Evolutionary conservation across 352 stramenopile genomes (phyloP).

Genomic region (Phytophthora meadii): DNA sequence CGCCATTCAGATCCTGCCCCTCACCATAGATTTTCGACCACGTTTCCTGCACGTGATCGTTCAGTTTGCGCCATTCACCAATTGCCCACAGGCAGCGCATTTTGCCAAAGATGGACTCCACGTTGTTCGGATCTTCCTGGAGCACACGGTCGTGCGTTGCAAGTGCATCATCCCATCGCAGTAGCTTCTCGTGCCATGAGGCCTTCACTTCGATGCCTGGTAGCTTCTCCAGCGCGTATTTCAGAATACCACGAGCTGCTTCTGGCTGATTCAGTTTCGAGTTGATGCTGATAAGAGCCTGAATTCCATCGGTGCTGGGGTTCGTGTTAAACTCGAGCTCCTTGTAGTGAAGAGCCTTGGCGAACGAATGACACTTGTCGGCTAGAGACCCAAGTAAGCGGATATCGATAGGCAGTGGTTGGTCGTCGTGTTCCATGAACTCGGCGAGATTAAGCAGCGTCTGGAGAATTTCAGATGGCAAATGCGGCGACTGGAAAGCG

Average conservation of each 20-base stretch:
- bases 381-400: constrained; percentile 96
- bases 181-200: constrained; percentile 98
- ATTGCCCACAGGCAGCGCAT: constrained; percentile 99
- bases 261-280: constrained; percentile 97
- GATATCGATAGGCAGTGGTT: constrained; percentile 98
- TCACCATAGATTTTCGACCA: constrained; percentile 89
- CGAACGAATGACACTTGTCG: constrained; percentile 98
- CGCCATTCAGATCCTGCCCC: constrained; percentile 43
- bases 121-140: constrained; percentile 76
- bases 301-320: constrained; percentile 93
- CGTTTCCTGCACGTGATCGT: constrained; percentile 92
- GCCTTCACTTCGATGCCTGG: constrained; percentile 92
- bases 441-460: constrained; percentile 98
- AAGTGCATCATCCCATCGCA: constrained; percentile 97
- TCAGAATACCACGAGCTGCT: constrained; percentile 98
- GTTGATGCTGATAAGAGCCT: constrained; percentile 99
- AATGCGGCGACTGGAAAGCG: constrained; percentile 92
- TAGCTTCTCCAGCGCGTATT: constrained; percentile 87
- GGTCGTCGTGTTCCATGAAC: constrained; percentile 99
- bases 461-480: constrained; percentile 98
- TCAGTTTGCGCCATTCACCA: constrained; percentile 96
- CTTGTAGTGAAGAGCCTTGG: constrained; percentile 98
- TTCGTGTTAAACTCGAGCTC: constrained; percentile 97
- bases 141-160: constrained; percentile 93
- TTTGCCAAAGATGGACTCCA: constrained; percentile 97